phyloP scores from a whole-genome alignment of 306 rosid genomes.

The Benincasa hispida region DNA sequence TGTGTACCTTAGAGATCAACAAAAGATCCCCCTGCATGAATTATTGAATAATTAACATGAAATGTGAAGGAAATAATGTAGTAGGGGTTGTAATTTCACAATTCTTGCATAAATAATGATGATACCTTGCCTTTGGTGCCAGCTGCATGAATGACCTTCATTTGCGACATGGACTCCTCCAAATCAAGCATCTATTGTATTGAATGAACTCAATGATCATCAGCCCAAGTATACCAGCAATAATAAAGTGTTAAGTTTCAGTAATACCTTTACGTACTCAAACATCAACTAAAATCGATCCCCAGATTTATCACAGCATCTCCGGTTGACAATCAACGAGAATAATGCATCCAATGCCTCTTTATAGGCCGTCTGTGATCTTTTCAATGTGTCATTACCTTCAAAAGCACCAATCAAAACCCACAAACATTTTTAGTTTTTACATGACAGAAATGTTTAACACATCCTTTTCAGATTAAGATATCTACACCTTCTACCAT shows the following conservation, averaged over 20 bases:
- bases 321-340: slow-evolving; percentile 69
- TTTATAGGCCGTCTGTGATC: slow-evolving; percentile 39
- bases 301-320: slow-evolving; percentile 71
- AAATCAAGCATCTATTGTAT: slow-evolving; percentile 60
- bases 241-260: not conserved
- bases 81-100: not conserved
- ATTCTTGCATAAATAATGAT: not conserved
- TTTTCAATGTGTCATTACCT: slow-evolving; percentile 26
- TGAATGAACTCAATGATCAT: not conserved
- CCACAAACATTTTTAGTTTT: not conserved
- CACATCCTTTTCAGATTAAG: not conserved
- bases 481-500: not conserved
- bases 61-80: not conserved
- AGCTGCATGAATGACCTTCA: slow-evolving; percentile 95
- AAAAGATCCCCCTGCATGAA: not conserved
- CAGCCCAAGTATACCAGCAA: not conserved
- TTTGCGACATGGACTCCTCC: slow-evolving; percentile 57
- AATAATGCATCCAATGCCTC: slow-evolving; percentile 76
- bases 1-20: not conserved
- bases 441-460: not conserved
- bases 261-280: slow-evolving; percentile 52
- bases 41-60: not conserved
- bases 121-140: slow-evolving; percentile 97
- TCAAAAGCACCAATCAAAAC: slow-evolving; percentile 1
- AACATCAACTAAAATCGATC: slow-evolving; percentile 54